Base-by-base conservation (phyloP, 2,329 filamentous ascomycete genomes). In the Aspergillus fructus region DNA sequence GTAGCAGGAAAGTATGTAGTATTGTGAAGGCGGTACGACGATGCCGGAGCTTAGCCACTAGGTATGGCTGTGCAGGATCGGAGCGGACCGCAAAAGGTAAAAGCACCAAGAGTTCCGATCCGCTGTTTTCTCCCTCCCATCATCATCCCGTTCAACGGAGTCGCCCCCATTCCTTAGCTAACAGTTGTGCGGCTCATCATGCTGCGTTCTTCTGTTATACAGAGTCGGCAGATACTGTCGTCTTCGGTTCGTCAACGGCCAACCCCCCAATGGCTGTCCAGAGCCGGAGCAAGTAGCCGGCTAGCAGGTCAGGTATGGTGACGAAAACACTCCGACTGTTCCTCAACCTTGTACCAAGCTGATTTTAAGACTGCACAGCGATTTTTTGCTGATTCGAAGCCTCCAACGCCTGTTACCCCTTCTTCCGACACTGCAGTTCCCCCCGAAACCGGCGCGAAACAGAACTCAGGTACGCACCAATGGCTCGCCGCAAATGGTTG, bases 181-280 rank as follows among this genome's bases (percentile, higher is more conserved):
- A 65, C 65, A 66, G 70, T 68, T 69, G 71, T 72, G 73, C 75
- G 75, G 79, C 78, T 71, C 76, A 78, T 69, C 67, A 83, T 84
- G 81, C 79, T 83, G 79, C 81, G 81, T 74, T 78, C 77, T 68
- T 81, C 80, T 68, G 74, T 83, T 73, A 69, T 73, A 63, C 74
- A 79, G 64, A 73, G 78, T 70, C 80, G 76, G 64, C 72, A 73
- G 65, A 63, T 76, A 63, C 69, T 76, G 69, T 69, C 72, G 58
- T 70, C 70, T 61, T 66, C 74, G 56, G 66, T 69, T 70, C 73
- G 70, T 61, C 70, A 72, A 62, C 68, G 69, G 55, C 64, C 67
- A 49, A 65, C 67, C 23, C 64, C 73, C 54, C 78, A 79, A 79
- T 80, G 77, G 77, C 72, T 75, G 53, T 67, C 70, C 34, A 68